Evolutionary conservation across 768 basidiomycete species (phyloP).

Genomic region (Collybiopsis confluens): DNA sequence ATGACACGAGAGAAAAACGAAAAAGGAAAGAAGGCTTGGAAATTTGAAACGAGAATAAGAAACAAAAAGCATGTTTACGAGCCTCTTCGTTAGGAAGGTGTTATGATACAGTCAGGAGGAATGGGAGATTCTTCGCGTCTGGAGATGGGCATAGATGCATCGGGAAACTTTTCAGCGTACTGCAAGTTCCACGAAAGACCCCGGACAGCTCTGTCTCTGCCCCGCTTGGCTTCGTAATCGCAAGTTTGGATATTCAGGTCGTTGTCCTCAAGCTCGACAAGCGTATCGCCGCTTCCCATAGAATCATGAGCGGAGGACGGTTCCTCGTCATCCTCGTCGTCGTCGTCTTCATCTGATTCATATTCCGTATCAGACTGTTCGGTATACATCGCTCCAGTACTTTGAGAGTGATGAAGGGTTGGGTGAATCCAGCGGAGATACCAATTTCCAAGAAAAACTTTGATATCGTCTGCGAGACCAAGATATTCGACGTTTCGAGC

Average conservation of each 20-base stretch:
- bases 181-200: conserved; percentile 7
- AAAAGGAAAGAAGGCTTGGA: too few species aligned
- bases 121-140: not conserved
- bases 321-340: conserved; percentile 13
- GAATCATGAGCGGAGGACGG: conserved; percentile 5
- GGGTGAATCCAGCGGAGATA: conserved; percentile 60
- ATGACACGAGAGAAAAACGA: too few species aligned
- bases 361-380: not conserved
- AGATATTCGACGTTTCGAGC: conserved; percentile 90
- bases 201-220: conserved; percentile 1
- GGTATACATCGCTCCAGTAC: too few species aligned
- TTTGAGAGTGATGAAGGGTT: conserved; percentile 8
- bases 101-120: not conserved
- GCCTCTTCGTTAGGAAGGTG: not conserved
- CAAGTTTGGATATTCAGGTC: not conserved
- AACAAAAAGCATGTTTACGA: too few species aligned
- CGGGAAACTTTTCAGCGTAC: conserved; percentile 5
- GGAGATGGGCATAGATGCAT: not conserved
- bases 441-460: conserved; percentile 73
- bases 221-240: not conserved
- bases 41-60: too few species aligned
- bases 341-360: not conserved
- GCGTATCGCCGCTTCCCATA: not conserved
- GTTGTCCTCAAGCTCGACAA: not conserved
- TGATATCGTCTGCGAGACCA: conserved; percentile 70